Base-by-base conservation (phyloP, 306 rosid species). In the Castanea sativa region DNA sequence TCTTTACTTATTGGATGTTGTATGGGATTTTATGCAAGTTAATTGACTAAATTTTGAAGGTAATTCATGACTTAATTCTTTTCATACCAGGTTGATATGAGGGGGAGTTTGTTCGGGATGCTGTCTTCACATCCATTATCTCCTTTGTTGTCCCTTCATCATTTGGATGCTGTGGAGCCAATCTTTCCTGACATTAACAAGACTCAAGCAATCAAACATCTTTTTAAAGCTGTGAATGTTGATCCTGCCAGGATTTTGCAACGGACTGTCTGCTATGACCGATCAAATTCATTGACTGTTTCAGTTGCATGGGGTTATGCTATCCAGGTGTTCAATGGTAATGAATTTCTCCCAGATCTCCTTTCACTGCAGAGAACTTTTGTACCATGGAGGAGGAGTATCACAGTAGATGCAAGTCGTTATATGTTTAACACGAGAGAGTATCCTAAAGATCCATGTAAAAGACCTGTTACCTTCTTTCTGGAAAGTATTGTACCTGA, bases 231-330 rank as follows among this genome's bases (percentile, higher is more conserved):
- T 82, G 91, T 86, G 64, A 83, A 89, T 55, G 78, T 81, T 78
- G 99, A 95, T 86, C 88, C 99, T 55, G 80, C 83, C 63, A 86
- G 97, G 90, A 83, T 89, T 60, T 83, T 93, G 86, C 99, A 93
- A 81, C 97, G 89, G 81, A 84, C 87, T 58, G 93, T 91, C 72
- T 95, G 99, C 91, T 95, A 95, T 76, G 96, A 91, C 67, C 84
- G 41, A 38, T 71, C 84, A 4, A 89, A 70, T 69, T 90, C 90
- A 4, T 81, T 91, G 92, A 91, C 96, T 23, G 75, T 93, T 82
- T 91, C 98, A 2, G 87, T 95, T 78, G 85, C 96, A 7, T 95
- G 99, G 98, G 99, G 98, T 49, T 87, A 78, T 75, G 88, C 93
- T 10, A 64, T 95, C 75, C 97, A 91, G 87, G 86, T 95, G 51